Conservation (phyloP, 495 filamentous ascomycete genomes). For the Trichoderma gamsii region DNA sequence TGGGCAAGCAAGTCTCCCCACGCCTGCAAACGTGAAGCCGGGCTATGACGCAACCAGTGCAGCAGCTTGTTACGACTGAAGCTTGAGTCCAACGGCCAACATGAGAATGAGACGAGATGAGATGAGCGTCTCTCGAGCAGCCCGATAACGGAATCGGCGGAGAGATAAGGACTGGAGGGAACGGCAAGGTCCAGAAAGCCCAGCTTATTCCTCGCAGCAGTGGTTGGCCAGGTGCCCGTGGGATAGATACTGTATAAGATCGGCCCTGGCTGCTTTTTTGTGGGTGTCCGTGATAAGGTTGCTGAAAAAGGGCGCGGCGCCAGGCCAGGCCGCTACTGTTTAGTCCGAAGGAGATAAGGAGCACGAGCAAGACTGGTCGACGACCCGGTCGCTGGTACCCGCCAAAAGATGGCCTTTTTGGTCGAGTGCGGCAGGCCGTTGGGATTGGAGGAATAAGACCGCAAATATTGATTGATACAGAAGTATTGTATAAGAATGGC, state of each 20-base stretch:
- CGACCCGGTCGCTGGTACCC: slow-evolving; percentile 10
- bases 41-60: slow-evolving; percentile 9
- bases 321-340: slow-evolving; percentile 6
- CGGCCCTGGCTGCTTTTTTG: slow-evolving; percentile 13
- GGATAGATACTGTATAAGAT: background rate
- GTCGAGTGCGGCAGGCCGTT: background rate
- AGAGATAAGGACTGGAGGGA: slow-evolving; percentile 1
- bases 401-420: background rate
- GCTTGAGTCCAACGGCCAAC: background rate
- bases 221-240: background rate
- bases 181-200: background rate
- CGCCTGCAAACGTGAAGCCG: background rate
- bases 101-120: background rate
- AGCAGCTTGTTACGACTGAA: background rate
- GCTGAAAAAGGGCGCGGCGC: slow-evolving; percentile 13
- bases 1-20: background rate
- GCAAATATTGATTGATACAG: background rate
- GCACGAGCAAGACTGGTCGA: slow-evolving; percentile 6
- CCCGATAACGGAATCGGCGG: slow-evolving; percentile 13
- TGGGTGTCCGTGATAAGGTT: slow-evolving; percentile 13
- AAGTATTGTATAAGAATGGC: too few species aligned
- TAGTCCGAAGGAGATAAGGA: slow-evolving; percentile 8
- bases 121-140: background rate
- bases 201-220: background rate
- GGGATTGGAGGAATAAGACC: slow-evolving; percentile 17